Evolutionary conservation across 2,329 filamentous ascomycete genomes (phyloP).

Genomic region (Colletotrichum liriopes): DNA sequence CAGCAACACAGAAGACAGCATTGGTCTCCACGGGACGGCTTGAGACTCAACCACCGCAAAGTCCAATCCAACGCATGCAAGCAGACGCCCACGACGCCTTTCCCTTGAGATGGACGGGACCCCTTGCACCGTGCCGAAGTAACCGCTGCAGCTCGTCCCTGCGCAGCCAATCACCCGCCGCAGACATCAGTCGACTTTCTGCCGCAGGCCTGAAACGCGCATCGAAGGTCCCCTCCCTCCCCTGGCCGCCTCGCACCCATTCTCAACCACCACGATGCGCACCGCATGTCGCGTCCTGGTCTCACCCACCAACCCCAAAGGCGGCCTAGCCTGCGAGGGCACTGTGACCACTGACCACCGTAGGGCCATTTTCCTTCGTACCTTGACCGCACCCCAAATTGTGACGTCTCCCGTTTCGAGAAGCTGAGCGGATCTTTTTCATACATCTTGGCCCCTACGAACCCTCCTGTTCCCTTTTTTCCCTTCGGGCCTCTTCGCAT

Average conservation of each 20-base stretch:
- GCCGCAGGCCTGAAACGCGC: slow-evolving; percentile 45
- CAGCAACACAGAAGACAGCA: neutral
- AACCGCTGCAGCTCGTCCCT: slow-evolving; percentile 38
- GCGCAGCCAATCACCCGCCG: slow-evolving; percentile 32
- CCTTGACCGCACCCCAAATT: slow-evolving; percentile 44
- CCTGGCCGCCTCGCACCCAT: slow-evolving; percentile 19
- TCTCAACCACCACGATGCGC: slow-evolving; percentile 28
- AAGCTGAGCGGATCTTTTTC: slow-evolving; percentile 38
- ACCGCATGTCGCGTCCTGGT: slow-evolving; percentile 36
- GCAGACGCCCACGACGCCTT: neutral
- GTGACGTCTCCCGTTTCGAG: slow-evolving; percentile 50
- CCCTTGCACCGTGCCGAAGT: slow-evolving; percentile 35
- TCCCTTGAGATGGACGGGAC: slow-evolving; percentile 8
- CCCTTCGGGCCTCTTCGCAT: slow-evolving; percentile 38
- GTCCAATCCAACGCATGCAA: slow-evolving; percentile 1
- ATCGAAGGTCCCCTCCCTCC: slow-evolving; percentile 31
- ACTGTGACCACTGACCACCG: slow-evolving; percentile 44
- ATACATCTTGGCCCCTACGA: slow-evolving; percentile 32
- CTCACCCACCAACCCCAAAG: slow-evolving; percentile 36
- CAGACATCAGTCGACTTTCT: slow-evolving; percentile 46
- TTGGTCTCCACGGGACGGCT: neutral
- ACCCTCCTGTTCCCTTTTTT: slow-evolving; percentile 17
- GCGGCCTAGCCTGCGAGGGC: slow-evolving; percentile 40
- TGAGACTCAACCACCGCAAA: neutral
- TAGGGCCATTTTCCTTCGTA: slow-evolving; percentile 40